Evolutionary conservation across 768 basidiomycete genomes (phyloP).

Genomic region (Hemileccinum impolitum): DNA sequence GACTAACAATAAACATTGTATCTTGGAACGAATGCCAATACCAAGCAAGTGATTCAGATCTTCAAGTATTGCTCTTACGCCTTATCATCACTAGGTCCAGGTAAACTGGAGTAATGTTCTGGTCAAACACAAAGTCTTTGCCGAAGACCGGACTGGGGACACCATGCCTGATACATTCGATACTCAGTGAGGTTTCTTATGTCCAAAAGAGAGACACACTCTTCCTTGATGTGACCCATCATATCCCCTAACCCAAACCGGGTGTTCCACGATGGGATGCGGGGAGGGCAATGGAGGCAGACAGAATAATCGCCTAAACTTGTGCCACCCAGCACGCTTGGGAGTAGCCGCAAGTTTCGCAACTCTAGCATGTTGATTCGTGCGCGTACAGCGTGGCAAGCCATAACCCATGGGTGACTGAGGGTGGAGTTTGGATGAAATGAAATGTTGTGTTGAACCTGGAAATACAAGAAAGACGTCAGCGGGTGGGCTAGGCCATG

Average conservation of each 20-base stretch:
- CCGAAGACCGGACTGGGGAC: slow-evolving; percentile 14
- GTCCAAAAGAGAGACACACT: slow-evolving; percentile 11
- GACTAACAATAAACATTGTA: not conserved
- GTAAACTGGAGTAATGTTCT: slow-evolving; percentile 19
- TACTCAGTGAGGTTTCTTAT: not conserved
- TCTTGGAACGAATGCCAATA: too few species aligned
- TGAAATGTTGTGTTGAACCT: slow-evolving; percentile 19
- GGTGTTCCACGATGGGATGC: slow-evolving; percentile 27
- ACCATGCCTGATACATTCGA: slow-evolving; percentile 14
- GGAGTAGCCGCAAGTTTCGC: not conserved
- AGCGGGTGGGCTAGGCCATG: not conserved
- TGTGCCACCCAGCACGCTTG: not conserved
- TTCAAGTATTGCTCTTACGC: not conserved
- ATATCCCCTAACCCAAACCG: slow-evolving; percentile 15
- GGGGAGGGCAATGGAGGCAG: slow-evolving; percentile 26
- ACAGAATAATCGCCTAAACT: slow-evolving; percentile 17
- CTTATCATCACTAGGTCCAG: slow-evolving; percentile 6
- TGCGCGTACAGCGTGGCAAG: not conserved
- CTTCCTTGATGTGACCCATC: slow-evolving; percentile 16
- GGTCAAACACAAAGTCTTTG: slow-evolving; percentile 19
- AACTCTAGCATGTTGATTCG: not conserved
- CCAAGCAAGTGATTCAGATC: not conserved
- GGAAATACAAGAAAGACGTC: not conserved
- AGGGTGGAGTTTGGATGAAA: slow-evolving; percentile 12
- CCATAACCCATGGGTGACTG: slow-evolving; percentile 10